These are phyloP conservation scores for Cucumis cinereus DNA, from an alignment of 306 rosid species.

Conservation along the genomic window DNA sequence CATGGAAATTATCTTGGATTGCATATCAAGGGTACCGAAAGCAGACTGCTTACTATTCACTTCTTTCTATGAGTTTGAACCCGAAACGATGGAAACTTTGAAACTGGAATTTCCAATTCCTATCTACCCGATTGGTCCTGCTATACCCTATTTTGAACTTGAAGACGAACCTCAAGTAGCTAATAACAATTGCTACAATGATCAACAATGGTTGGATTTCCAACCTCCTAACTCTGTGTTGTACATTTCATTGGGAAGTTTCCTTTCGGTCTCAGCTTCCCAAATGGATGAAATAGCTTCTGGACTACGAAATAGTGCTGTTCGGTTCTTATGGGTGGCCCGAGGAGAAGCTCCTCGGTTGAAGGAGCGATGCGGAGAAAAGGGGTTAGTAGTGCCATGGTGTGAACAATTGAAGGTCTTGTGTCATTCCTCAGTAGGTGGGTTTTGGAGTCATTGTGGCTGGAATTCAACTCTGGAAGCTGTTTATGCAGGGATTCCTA, in stretches of 20 bases:
- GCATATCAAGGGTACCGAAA: constrained; percentile 12
- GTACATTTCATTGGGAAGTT: constrained; percentile 29
- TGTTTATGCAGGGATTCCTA: constrained; percentile 24
- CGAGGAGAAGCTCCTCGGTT: constrained; percentile 14
- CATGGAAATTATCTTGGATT: constrained; percentile 7
- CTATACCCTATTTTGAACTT: constrained; percentile 15
- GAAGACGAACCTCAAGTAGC: background rate
- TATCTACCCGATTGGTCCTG: constrained; percentile 24
- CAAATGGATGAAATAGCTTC: constrained; percentile 32
- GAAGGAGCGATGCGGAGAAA: constrained; percentile 7
- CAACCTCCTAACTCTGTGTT: constrained; percentile 31
- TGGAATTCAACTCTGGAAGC: constrained; percentile 34
- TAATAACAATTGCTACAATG: background rate
- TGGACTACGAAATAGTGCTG: constrained; percentile 21
- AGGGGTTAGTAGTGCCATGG: constrained; percentile 26
- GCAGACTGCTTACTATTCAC: constrained; percentile 19
- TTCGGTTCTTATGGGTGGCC: constrained; percentile 24
- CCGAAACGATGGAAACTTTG: constrained; percentile 14
- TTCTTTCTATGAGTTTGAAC: constrained; percentile 21
- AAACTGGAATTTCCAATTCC: constrained; percentile 13
- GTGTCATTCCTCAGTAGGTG: constrained; percentile 26
- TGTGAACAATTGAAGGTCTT: constrained; percentile 39
- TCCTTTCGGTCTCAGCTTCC: constrained; percentile 16
- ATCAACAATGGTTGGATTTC: constrained; percentile 23
- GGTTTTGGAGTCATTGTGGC: constrained; percentile 30